Percentiles rank a stretch among this genome's conserved stretches.
Conservation (phyloP, 208 protist genomes). For the Endotrypanum monterogeii region DNA sequence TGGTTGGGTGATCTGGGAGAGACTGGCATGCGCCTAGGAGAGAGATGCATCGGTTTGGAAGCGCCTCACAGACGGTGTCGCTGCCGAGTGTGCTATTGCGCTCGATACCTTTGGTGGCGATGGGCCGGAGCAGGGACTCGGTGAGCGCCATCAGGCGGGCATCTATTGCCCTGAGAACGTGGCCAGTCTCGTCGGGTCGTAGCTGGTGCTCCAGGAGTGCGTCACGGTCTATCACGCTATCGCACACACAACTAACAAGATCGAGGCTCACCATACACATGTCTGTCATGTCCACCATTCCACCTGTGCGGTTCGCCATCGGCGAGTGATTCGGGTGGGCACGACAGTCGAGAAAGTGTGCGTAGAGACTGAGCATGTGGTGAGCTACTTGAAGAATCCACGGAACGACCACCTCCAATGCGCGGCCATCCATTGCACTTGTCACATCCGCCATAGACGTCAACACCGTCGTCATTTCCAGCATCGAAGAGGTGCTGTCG, state of each 20-base stretch:
- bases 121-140: constrained; percentile 10
- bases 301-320: neutral
- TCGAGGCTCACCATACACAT: constrained; percentile 51
- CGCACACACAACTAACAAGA: constrained; percentile 54
- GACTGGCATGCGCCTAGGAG: constrained; percentile 23
- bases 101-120: neutral
- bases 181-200: constrained; percentile 2
- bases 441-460: constrained; percentile 41
- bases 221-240: constrained; percentile 40
- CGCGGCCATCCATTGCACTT: constrained; percentile 17
- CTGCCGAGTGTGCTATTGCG: neutral
- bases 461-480: constrained; percentile 46
- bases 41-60: constrained; percentile 26
- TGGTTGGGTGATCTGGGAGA: constrained; percentile 14
- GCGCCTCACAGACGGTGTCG: constrained; percentile 1
- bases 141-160: constrained; percentile 17
- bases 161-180: constrained; percentile 1
- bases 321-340: neutral
- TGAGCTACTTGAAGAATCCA: constrained; percentile 34
- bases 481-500: constrained; percentile 5
- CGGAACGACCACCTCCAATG: constrained; percentile 20
- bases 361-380: constrained; percentile 26
- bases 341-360: constrained; percentile 10
- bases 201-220: constrained; percentile 15
- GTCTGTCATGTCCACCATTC: constrained; percentile 38